Base-by-base conservation (phyloP, 2,329 filamentous ascomycete genomes). In the Botrytis byssoidea region DNA sequence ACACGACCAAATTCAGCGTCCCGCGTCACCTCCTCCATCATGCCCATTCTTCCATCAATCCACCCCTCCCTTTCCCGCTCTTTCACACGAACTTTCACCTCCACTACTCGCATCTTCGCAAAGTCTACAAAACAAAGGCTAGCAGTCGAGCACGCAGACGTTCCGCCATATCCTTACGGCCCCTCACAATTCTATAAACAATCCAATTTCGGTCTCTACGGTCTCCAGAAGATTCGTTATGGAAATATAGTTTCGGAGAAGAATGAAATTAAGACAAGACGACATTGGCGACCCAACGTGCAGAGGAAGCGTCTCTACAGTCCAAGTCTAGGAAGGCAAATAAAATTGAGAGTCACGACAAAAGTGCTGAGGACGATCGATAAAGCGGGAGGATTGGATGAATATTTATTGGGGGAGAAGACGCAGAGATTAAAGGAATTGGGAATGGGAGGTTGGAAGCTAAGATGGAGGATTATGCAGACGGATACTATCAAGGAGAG, bases 381-480 rank as follows among this genome's bases (percentile, higher is more conserved):
- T 81, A 95, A 94, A 81, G 90, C 92, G 75, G 95, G 95, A 74
- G 94, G 96, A 12, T 86, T 99, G 76, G 96, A 99, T 83, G 90
- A 94, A 80, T 99, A 99, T 84, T 86, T 99, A 64, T 86, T 97
- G 60, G 94, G 94, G 77, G 88, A 90, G 81, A 96, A 94, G 84
- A 85, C 91, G 25, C 88, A 86, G 59, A 88, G 96, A 76, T 87
- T 98, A 80, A 93, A 91, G 85, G 93, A 97, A 83, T 86, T 99
- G 73, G 96, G 96, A 8, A 90, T 95, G 70, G 92, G 92, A 77
- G 96, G 96, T 10, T 99, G 96, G 96, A 89, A 91, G 78, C 84
- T 99, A 80, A 87, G 96, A 77, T 98, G 94, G 93, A 88, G 93
- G 75, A 86, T 99, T 75, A 94, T 98, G 91, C 93, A 95, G 84